Evolutionary conservation across 2,329 filamentous ascomycete species (phyloP).

Genomic region (Stachybotrys elegans): DNA sequence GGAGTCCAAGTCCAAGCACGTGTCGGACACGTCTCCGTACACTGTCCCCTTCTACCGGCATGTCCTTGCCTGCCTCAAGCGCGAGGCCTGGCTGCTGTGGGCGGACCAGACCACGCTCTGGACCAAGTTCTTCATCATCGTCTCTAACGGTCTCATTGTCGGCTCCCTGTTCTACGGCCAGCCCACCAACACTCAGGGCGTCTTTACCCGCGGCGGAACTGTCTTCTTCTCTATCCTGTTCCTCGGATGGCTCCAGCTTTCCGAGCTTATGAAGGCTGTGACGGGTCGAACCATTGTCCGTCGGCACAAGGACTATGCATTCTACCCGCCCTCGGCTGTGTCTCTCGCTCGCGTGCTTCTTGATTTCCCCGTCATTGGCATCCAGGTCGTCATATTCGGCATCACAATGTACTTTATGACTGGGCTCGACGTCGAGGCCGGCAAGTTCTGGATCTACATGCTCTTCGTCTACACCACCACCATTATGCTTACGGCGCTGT

Average conservation of each 20-base stretch:
- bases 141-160: conserved; percentile 69
- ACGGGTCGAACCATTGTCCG: conserved; percentile 58
- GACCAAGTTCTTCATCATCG: conserved; percentile 75
- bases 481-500: conserved; percentile 51
- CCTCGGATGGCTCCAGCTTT: conserved; percentile 62
- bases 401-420: conserved; percentile 72
- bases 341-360: conserved; percentile 48
- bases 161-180: conserved; percentile 74
- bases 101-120: conserved; percentile 71
- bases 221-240: conserved; percentile 48
- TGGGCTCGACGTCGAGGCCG: conserved; percentile 58
- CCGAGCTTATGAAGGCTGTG: conserved; percentile 73
- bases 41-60: conserved; percentile 71
- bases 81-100: conserved; percentile 74
- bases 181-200: conserved; percentile 51
- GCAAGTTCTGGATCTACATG: conserved; percentile 62
- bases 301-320: conserved; percentile 42
- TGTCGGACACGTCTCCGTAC: conserved; percentile 64
- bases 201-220: conserved; percentile 49
- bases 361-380: conserved; percentile 56
- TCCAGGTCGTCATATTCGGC: conserved; percentile 63
- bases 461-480: conserved; percentile 54
- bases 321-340: conserved; percentile 50
- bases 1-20: conserved; percentile 65
- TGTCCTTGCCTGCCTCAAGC: conserved; percentile 61